Percentiles rank a stretch among this genome's conserved stretches.
Conservation (phyloP, 768 basidiomycete genomes). For the Tricholoma terreum region DNA sequence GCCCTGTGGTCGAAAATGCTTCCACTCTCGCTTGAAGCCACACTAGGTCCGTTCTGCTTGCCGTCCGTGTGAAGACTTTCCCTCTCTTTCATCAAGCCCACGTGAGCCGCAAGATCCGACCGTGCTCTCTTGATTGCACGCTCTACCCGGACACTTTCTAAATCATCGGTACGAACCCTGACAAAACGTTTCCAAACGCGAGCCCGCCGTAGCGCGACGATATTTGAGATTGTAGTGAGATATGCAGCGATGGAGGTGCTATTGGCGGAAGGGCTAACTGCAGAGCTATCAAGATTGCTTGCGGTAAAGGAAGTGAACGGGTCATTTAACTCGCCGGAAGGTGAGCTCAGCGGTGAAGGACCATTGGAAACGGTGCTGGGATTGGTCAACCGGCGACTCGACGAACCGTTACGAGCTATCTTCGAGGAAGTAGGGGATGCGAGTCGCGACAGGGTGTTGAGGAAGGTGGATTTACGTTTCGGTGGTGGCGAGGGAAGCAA, state of each 20-base stretch:
- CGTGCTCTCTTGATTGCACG: conserved; percentile 85
- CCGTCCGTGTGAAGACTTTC: conserved; percentile 24
- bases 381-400: conserved; percentile 36
- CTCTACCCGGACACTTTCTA: conserved; percentile 84
- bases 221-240: conserved; percentile 75
- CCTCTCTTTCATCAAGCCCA: conserved; percentile 31
- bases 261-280: conserved; percentile 40
- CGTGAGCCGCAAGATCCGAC: conserved; percentile 78
- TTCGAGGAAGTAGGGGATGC: conserved; percentile 68
- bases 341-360: conserved; percentile 49
- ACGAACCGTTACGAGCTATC: conserved; percentile 35
- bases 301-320: conserved; percentile 51
- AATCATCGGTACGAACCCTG: conserved; percentile 79
- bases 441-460: conserved; percentile 82
- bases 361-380: conserved; percentile 28
- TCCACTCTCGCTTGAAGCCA: conserved; percentile 17
- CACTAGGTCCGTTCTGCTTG: conserved; percentile 12
- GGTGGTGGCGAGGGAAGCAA: conserved; percentile 47
- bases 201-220: conserved; percentile 55
- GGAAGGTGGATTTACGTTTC: conserved; percentile 81
- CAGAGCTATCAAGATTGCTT: conserved; percentile 26
- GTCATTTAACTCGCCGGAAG: conserved; percentile 55
- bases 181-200: conserved; percentile 86
- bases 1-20: conserved; percentile 24
- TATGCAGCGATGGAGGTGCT: conserved; percentile 74